A percentile compares a stretch with the other conserved stretches of the same genome.
phyloP scores from a whole-genome alignment of 163 green algal species.

The Scenedesmus sp. region DNA sequence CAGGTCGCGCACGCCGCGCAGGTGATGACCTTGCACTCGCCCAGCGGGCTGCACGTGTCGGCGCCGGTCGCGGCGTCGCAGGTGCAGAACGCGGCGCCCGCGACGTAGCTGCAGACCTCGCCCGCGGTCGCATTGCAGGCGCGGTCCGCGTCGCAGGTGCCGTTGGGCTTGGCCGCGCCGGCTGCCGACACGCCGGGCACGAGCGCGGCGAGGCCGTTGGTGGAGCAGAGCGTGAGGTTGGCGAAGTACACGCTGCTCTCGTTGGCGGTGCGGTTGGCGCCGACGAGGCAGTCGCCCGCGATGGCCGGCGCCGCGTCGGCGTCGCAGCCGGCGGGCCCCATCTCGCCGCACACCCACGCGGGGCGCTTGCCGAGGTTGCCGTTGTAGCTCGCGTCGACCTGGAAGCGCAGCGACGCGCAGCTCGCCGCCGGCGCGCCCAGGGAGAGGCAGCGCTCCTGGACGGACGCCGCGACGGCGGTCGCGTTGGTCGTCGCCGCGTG shows the following conservation, averaged over 20 bases:
- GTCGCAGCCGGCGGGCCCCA: neutral
- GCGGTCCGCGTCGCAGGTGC: neutral
- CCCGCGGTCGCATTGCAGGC: neutral
- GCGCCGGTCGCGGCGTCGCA: neutral
- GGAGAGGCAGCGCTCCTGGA: neutral
- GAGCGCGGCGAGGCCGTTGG: neutral
- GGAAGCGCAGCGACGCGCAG: neutral
- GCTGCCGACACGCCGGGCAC: neutral
- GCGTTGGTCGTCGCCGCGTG: too few relatives aligned
- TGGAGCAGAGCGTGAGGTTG: neutral
- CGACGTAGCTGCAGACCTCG: neutral
- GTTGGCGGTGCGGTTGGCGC: neutral
- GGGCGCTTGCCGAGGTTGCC: conserved; percentile 22
- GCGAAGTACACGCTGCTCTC: neutral
- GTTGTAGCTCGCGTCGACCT: conserved; percentile 13
- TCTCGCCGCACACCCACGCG: neutral
- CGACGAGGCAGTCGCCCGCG: neutral
- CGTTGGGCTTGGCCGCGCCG: neutral
- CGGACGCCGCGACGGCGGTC: neutral
- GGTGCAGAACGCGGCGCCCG: neutral
- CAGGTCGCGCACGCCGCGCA: neutral
- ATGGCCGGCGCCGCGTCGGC: too few relatives aligned
- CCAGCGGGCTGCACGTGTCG: neutral
- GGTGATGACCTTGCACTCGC: conserved; percentile 7
- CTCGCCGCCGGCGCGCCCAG: neutral